Evolutionary conservation across 2,329 filamentous ascomycete species (phyloP).

Genomic region (Celoporthe dispersa): DNA sequence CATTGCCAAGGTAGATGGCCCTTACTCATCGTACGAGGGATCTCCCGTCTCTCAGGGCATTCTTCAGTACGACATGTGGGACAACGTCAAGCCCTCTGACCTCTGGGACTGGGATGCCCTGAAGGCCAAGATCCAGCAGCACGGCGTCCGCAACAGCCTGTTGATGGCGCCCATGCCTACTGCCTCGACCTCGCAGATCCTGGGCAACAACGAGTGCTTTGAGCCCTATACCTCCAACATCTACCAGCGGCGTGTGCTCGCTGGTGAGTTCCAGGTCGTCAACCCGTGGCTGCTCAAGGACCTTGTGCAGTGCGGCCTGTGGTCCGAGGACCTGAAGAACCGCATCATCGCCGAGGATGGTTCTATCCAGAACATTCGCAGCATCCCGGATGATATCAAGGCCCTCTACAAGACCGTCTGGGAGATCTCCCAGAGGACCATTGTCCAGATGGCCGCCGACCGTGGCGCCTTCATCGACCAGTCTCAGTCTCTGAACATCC

Average conservation of each 20-base stretch:
- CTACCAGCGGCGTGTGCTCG: conserved; percentile 96
- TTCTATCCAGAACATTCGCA: conserved; percentile 95
- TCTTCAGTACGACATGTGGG: conserved; percentile 99
- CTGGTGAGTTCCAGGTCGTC: conserved; percentile 98
- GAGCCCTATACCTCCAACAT: conserved; percentile 99
- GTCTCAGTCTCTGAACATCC: conserved; percentile 98
- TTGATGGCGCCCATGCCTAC: conserved; percentile 98
- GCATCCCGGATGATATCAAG: conserved; percentile 95
- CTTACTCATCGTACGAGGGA: conserved; percentile 90
- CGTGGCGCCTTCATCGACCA: conserved; percentile 99
- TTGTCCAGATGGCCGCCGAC: conserved; percentile 97
- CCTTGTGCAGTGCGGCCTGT: conserved; percentile 94
- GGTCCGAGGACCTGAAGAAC: conserved; percentile 99
- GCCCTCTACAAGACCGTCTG: conserved; percentile 98
- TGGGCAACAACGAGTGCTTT: conserved; percentile 99
- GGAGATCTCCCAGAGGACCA: conserved; percentile 96
- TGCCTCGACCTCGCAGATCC: conserved; percentile 94
- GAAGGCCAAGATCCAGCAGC: conserved; percentile 88
- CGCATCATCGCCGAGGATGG: conserved; percentile 97
- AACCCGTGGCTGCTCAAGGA: conserved; percentile 99
- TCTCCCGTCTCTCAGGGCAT: conserved; percentile 94
- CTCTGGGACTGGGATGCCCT: conserved; percentile 95
- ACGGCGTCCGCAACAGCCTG: conserved; percentile 94
- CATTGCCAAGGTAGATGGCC: conserved; percentile 78
- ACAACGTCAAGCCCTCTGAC: conserved; percentile 79